These are phyloP conservation scores for Rhypophila decipiens DNA, from an alignment of 495 filamentous ascomycete species.

Conservation along the genomic window DNA sequence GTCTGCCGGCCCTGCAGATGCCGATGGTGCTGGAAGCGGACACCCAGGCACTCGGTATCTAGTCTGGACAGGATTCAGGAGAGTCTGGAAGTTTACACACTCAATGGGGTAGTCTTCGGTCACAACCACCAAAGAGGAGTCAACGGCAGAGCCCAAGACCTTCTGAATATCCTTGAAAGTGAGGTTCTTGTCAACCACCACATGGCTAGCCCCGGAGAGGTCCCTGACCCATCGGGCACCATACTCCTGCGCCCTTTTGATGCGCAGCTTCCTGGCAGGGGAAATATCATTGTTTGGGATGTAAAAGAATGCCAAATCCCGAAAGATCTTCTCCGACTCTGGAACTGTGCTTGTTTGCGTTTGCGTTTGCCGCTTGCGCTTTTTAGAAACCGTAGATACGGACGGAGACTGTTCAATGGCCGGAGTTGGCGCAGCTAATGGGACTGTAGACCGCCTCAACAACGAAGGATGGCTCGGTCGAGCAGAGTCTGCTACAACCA, in stretches of 20 bases:
- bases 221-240: conserved; percentile 52
- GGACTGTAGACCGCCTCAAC: conserved; percentile 18
- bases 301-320: conserved; percentile 63
- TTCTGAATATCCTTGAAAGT: conserved; percentile 59
- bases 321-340: conserved; percentile 60
- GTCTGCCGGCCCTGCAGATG: conserved; percentile 17
- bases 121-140: conserved; percentile 47
- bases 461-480: conserved; percentile 8
- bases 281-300: conserved; percentile 73
- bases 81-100: conserved; percentile 55
- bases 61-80: conserved; percentile 53
- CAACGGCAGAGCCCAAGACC: conserved; percentile 48
- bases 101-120: conserved; percentile 76
- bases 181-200: conserved; percentile 71
- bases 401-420: conserved; percentile 16
- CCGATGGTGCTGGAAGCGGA: neutral
- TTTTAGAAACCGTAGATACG: conserved; percentile 23
- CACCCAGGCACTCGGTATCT: conserved; percentile 53
- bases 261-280: conserved; percentile 58
- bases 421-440: conserved; percentile 3
- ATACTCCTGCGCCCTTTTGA: conserved; percentile 66
- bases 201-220: conserved; percentile 51
- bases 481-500: conserved; percentile 9
- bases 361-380: conserved; percentile 42
- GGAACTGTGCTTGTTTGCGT: conserved; percentile 40